Conservation (phyloP, 169 alveolate genomes). For the Plasmodium malariae region DNA sequence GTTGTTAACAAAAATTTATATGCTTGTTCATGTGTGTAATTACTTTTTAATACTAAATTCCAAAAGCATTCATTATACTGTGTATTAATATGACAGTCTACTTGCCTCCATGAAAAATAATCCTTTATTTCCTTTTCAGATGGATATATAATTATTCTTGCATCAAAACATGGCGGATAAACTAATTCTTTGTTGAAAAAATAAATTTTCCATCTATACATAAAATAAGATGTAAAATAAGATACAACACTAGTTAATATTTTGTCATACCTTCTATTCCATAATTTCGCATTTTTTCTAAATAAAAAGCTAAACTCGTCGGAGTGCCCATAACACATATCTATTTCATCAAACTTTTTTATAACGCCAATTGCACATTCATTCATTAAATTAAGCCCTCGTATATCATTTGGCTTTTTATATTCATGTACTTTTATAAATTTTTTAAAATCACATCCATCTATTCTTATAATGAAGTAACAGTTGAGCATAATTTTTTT, state of each 20-base stretch:
- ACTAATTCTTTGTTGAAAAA: conserved; percentile 85
- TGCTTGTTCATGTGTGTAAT: conserved; percentile 88
- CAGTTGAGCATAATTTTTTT: conserved; percentile 88
- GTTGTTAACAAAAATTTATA: conserved; percentile 87
- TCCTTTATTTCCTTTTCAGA: conserved; percentile 89
- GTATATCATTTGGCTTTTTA: conserved; percentile 95
- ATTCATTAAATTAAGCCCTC: conserved; percentile 92
- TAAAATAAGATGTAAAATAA: conserved; percentile 93
- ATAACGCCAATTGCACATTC: conserved; percentile 93
- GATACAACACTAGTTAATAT: conserved; percentile 93
- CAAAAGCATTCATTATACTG: conserved; percentile 97
- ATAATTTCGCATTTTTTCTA: conserved; percentile 69
- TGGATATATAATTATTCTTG: conserved; percentile 94
- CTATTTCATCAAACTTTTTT: conserved; percentile 93
- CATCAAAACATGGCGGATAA: conserved; percentile 95
- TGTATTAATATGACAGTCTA: conserved; percentile 96
- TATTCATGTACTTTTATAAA: conserved; percentile 92
- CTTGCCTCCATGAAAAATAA: conserved; percentile 95
- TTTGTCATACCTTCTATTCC: conserved; percentile 85
- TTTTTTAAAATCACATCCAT: conserved; percentile 94
- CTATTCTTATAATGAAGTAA: conserved; percentile 95
- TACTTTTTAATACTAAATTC: conserved; percentile 92
- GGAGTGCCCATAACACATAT: conserved; percentile 95
- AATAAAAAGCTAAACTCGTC: conserved; percentile 90
- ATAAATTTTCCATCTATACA: conserved; percentile 87